Evolutionary conservation across 331 rosid genomes (phyloP), one percentile per base, ranked within the genome.

Genomic region (Cydonia oblonga): DNA sequence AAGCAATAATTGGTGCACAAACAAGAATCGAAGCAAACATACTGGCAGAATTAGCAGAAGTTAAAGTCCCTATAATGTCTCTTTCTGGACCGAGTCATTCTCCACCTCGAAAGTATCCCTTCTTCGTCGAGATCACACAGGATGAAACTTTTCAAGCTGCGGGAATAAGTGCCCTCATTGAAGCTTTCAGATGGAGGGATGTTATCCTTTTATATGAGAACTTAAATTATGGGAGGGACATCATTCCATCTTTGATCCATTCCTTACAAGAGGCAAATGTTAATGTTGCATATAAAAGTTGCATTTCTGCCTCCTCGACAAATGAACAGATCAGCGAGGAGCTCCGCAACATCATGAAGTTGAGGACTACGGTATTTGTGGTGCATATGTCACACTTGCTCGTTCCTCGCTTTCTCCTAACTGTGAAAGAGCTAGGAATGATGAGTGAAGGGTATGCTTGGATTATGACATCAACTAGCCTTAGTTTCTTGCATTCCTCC

Each of bases 1-100:
- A 78, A 32, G 74, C 64, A 23, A 66, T 78, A 24, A 66, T 78
- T 57, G 69, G 69, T n/a, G 74, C 32, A 46, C 64, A 78, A 65
- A 59, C 78, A 20, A 52, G 38, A 78, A 23, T 22, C 25, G 74
- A 78, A 59, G 57, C 77, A 20, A 67, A 20, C 70, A 14, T 78
- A 10, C 20, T 78, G 33, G 74, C 78, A 12, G 78, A 78, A 8
- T 3, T 66, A 29, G 70, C 44, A 16, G 72, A 54, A 42, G 73
- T 67, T 56, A 12, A 35, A 66, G 23, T 72, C 24, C 82, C 74
- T 1, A 22, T 78, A 3, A 32, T 78, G 64, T 78, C 82, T 28
- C 40, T 78, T 3, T 29, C 64, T 10, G 6, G 19, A 18, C 63
- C 54, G 2, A 59, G 26, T 78, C 29, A 52, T 42, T 49, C 25